Base-by-base conservation (phyloP, 106 monocot species). In the Apostasia shenzhenica region DNA sequence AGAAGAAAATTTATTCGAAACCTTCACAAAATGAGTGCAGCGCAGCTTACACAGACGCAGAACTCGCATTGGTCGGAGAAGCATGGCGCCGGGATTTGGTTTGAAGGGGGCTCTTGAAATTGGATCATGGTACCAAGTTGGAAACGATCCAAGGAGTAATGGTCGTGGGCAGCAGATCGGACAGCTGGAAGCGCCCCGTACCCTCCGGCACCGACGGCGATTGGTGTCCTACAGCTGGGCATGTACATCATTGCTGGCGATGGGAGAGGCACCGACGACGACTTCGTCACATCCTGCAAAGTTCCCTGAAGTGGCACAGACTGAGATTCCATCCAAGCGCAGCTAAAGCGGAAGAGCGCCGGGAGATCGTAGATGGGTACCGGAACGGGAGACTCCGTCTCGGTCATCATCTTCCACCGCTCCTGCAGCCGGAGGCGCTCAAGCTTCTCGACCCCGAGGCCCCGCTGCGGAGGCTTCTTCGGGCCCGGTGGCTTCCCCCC, bases 371-470 rank as follows among this genome's bases (percentile, higher is more conserved):
- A 40, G 47, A 10, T 45, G 8, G 57, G 44, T 37, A 39, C 11
- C 2, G 60, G 52, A 12, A 7, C 51, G 1, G 63, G 1, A 9
- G 67, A 7, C 4, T 62, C 66, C 62, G 57, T 0, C 2, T 71
- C 75, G 46, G 69, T 55, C 11, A 75, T 79, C 72, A 68, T 83
- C 14, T 70, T 74, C 81, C 74, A 81, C 44, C 81, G 70, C 59
- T 85, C 85, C 76, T 86, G 85, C 12, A 86, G 57, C 1, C 85
- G 75, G 52, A 86, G 78, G 7, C 64, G 67, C 79, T 86, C 85
- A 42, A 86, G 81, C 75, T 86, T 71, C 46, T 72, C 81, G 1
- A 86, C 81, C 6, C 79, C 85, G 50, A 86, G 79, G 14, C 85
- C 81, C 1, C 85, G 78, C 79, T 86, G 85, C 8, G 85, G 85